Evolutionary conservation across 2,329 filamentous ascomycete species (phyloP).

Genomic region (Pezicula radicicola): DNA sequence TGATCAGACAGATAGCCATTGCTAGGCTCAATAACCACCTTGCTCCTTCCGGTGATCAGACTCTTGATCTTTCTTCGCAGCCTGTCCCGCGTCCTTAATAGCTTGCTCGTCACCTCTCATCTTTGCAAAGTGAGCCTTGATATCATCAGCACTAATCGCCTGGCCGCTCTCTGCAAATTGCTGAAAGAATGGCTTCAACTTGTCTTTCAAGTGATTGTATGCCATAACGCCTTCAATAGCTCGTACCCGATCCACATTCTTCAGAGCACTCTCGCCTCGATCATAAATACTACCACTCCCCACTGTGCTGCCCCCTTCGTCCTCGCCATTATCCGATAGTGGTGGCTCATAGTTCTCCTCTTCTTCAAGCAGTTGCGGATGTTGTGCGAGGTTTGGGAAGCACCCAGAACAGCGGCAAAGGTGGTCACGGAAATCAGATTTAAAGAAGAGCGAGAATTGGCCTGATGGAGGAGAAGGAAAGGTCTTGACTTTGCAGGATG

Average conservation of each 20-base stretch:
- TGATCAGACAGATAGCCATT: background rate
- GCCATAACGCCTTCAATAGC: conserved; percentile 98
- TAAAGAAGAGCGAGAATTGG: conserved; percentile 79
- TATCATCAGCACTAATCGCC: conserved; percentile 89
- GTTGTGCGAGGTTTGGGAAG: conserved; percentile 66
- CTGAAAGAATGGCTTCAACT: conserved; percentile 90
- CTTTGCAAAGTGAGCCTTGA: conserved; percentile 95
- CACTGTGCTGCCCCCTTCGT: conserved; percentile 52
- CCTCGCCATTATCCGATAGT: conserved; percentile 63
- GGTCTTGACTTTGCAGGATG: conserved; percentile 55
- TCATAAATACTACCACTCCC: conserved; percentile 84
- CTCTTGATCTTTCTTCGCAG: conserved; percentile 22
- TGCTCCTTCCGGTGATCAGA: conserved; percentile 39
- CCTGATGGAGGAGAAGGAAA: conserved; percentile 55
- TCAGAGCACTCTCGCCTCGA: conserved; percentile 86
- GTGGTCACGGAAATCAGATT: conserved; percentile 72
- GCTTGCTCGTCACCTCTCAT: conserved; percentile 77
- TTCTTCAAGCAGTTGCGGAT: conserved; percentile 85
- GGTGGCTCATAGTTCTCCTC: conserved; percentile 94
- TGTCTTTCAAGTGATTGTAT: conserved; percentile 94
- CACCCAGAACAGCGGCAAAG: conserved; percentile 83
- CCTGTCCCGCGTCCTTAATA: conserved; percentile 25
- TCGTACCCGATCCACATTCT: conserved; percentile 85
- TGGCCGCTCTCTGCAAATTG: conserved; percentile 90
- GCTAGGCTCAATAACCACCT: conserved; percentile 33